Conservation (phyloP, 2,329 filamentous ascomycete genomes). For the Fusarium equiseti region DNA sequence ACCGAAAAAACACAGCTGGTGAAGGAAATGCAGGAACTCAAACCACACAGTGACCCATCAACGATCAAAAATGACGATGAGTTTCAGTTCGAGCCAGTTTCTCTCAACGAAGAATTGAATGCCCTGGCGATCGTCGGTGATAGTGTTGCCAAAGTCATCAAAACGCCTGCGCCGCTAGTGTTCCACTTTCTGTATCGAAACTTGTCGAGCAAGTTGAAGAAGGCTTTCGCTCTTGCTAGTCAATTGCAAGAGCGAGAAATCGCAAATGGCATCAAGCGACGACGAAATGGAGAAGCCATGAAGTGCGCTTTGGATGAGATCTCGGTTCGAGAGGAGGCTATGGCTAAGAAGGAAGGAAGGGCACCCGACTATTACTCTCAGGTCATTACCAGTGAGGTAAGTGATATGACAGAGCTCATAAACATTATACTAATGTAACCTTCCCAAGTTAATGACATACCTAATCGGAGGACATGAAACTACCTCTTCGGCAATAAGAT, state of each 20-base stretch:
- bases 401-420: not conserved
- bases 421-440: not conserved
- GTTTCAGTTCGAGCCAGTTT: not conserved
- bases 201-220: not conserved
- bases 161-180: conserved; percentile 4
- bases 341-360: conserved; percentile 26
- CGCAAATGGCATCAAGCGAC: conserved; percentile 4
- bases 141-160: conserved; percentile 20
- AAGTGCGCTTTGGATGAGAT: conserved; percentile 32
- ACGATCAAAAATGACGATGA: not conserved
- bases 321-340: conserved; percentile 15
- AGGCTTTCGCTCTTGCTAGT: not conserved
- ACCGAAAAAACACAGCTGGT: conserved; percentile 16
- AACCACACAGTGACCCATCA: accelerated
- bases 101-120: conserved; percentile 23
- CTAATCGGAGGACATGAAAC: conserved; percentile 33
- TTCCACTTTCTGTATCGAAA: conserved; percentile 29
- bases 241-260: conserved; percentile 12
- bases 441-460: conserved; percentile 19
- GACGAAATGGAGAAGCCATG: conserved; percentile 17
- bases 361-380: conserved; percentile 25
- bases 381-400: conserved; percentile 22
- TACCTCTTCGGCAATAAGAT: conserved; percentile 23
- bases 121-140: conserved; percentile 6
- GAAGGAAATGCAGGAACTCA: conserved; percentile 16